A percentile compares a stretch with the other conserved stretches of the same genome.
phyloP scores from a whole-genome alignment of 2,329 filamentous ascomycete genomes.

The Nigrospora sphaerica region DNA sequence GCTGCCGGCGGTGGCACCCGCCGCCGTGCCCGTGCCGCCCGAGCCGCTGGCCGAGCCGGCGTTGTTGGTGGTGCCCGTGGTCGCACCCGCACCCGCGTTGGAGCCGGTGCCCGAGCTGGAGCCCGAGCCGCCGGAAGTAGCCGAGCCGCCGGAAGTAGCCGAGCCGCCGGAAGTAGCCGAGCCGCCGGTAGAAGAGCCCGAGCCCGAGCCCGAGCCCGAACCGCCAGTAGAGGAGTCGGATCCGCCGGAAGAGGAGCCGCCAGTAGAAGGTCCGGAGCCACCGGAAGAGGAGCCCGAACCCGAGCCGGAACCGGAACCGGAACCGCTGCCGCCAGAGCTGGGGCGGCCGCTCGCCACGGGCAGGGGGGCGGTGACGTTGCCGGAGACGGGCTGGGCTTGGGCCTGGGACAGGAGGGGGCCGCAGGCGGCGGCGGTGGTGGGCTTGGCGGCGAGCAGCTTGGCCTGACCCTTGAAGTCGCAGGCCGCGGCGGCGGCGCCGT shows the following conservation, averaged over 20 bases:
- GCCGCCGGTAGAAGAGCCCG: neutral
- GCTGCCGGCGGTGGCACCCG: no score
- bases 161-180: neutral
- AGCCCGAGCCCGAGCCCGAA: neutral
- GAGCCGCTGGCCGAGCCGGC: no score
- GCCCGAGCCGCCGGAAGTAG: no score
- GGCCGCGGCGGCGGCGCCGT: constrained; percentile 30
- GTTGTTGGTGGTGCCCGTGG: neutral
- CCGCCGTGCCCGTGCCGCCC: no score
- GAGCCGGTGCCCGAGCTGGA: neutral
- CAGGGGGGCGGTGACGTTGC: neutral
- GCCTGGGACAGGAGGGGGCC: neutral
- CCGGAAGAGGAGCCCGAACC: neutral
- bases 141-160: no score
- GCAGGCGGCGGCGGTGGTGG: constrained; percentile 7
- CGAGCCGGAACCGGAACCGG: neutral
- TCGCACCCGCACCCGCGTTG: neutral
- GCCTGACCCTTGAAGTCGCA: constrained; percentile 51
- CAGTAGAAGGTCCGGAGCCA: neutral
- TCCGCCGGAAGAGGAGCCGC: neutral
- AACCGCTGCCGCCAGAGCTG: neutral
- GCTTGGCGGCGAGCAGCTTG: constrained; percentile 20
- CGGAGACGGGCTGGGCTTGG: neutral
- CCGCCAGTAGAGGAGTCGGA: neutral
- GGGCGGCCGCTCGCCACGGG: neutral